Conservation (phyloP, 2,329 filamentous ascomycete genomes). For the Aciculosporium take region DNA sequence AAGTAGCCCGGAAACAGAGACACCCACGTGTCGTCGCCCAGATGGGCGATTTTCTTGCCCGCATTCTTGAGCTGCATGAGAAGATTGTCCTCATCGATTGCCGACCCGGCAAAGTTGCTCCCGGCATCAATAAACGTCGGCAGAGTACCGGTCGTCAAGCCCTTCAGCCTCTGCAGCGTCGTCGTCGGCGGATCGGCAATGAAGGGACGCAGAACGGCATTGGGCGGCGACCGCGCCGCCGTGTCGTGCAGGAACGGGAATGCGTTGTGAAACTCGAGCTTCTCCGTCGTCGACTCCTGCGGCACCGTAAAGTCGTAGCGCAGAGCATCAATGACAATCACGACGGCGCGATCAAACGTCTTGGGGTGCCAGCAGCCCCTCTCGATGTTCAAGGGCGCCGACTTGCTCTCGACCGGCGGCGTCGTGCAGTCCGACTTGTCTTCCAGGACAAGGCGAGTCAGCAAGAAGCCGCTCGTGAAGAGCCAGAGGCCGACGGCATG, state of each 20-base stretch:
- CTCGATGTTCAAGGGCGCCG: constrained; percentile 28
- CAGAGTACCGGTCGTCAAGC: constrained; percentile 83
- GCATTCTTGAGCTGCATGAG: constrained; percentile 51
- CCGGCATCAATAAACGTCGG: constrained; percentile 91
- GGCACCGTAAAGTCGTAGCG: constrained; percentile 96
- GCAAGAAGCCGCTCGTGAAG: constrained; percentile 88
- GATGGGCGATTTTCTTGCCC: constrained; percentile 66
- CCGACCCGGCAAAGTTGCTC: constrained; percentile 87
- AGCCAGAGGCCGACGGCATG: constrained; percentile 75
- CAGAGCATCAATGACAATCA: constrained; percentile 83
- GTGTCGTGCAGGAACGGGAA: constrained; percentile 79
- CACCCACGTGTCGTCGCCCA: constrained; percentile 98
- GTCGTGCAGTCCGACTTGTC: constrained; percentile 56
- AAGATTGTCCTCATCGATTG: constrained; percentile 84
- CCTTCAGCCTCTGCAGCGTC: constrained; percentile 84
- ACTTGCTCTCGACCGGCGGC: constrained; percentile 46
- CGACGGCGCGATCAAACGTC: constrained; percentile 79
- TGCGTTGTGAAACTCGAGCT: constrained; percentile 62
- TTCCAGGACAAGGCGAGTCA: constrained; percentile 70
- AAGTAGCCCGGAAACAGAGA: constrained; percentile 90
- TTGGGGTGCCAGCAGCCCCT: constrained; percentile 92
- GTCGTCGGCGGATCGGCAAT: constrained; percentile 94
- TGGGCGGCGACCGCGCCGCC: constrained; percentile 55
- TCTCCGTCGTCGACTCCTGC: constrained; percentile 15
- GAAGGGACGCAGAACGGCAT: constrained; percentile 84